These are phyloP conservation scores for Tulasnella sp. DNA, from an alignment of 768 basidiomycete species.

Conservation along the genomic window DNA sequence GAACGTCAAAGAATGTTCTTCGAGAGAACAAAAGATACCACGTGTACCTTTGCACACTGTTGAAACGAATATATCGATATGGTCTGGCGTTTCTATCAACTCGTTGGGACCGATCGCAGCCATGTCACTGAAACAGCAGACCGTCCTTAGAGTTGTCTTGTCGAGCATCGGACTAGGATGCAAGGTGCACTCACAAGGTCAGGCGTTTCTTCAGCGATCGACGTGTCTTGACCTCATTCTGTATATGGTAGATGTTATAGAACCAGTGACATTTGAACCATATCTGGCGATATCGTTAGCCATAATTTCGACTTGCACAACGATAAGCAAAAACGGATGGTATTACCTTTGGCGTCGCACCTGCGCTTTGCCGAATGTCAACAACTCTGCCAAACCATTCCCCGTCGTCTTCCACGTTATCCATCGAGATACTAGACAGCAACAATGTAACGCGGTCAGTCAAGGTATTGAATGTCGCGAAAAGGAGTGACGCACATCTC, in stretches of 20 bases:
- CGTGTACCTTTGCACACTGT: neutral
- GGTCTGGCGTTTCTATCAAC: neutral
- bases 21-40: neutral
- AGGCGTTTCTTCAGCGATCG: neutral
- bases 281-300: neutral
- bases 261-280: neutral
- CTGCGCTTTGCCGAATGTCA: neutral
- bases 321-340: neutral
- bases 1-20: neutral
- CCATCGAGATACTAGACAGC: neutral
- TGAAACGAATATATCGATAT: neutral
- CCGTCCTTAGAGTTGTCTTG: neutral
- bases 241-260: neutral
- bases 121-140: neutral
- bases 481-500: neutral
- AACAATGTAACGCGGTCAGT: neutral
- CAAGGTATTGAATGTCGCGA: neutral
- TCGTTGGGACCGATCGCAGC: neutral
- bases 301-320: neutral
- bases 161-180: neutral
- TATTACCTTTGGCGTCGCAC: neutral
- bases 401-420: neutral
- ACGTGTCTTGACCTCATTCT: neutral
- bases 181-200: neutral
- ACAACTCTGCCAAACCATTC: neutral